These are phyloP conservation scores for Podosphaera xanthii DNA, from an alignment of 2,329 filamentous ascomycete species.

Conservation along the genomic window DNA sequence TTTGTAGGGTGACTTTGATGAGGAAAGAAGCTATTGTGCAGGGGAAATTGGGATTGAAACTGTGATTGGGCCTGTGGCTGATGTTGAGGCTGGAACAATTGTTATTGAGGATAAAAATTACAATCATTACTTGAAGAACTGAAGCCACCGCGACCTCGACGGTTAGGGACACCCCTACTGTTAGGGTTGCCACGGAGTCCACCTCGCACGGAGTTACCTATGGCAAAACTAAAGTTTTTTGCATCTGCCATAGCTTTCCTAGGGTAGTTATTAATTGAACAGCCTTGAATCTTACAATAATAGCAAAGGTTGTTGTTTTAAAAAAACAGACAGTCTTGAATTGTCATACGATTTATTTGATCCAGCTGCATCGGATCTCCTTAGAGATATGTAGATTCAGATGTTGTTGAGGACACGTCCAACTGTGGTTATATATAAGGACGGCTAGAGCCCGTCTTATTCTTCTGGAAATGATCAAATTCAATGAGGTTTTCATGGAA, in stretches of 20 bases:
- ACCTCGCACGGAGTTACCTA: neutral
- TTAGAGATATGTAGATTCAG: neutral
- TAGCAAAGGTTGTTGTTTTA: neutral
- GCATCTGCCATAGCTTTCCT: neutral
- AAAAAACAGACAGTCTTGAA: neutral
- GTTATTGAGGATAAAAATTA: slow-evolving; percentile 27
- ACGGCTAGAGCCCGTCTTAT: neutral
- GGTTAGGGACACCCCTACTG: too few species aligned
- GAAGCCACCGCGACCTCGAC: too few species aligned
- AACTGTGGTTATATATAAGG: neutral
- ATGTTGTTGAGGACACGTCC: neutral
- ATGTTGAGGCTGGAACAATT: slow-evolving; percentile 18
- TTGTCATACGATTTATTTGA: neutral
- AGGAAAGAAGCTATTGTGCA: too few species aligned
- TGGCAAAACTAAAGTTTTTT: neutral
- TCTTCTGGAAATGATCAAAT: neutral
- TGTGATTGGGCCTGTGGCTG: slow-evolving; percentile 4
- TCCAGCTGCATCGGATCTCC: neutral
- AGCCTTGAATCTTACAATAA: neutral
- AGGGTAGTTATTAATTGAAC: neutral
- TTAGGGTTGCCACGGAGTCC: too few species aligned
- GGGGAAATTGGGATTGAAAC: neutral
- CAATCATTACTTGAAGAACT: slow-evolving; percentile 11
- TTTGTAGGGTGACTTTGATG: neutral
- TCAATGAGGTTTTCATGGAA: neutral